Conservation (phyloP, 2,329 filamentous ascomycete genomes). For the Diaporthe ampelina region DNA sequence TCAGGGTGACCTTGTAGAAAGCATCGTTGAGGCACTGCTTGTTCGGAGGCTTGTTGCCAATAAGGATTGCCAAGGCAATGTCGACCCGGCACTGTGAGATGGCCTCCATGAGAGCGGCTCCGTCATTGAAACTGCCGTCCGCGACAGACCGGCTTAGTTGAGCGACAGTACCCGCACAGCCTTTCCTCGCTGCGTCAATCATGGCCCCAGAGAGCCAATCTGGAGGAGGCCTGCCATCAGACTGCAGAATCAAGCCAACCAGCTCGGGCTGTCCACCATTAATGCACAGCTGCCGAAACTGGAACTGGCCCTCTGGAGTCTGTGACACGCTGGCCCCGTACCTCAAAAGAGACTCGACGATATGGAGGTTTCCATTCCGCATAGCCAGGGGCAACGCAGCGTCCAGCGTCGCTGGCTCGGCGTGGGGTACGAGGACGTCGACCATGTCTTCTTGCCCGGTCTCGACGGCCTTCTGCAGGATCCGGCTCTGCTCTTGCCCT, state of each 20-base stretch:
- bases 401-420: constrained; percentile 65
- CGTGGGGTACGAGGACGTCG: constrained; percentile 66
- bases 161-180: constrained; percentile 64
- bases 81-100: constrained; percentile 65
- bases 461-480: constrained; percentile 66
- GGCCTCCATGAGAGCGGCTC: constrained; percentile 65
- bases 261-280: constrained; percentile 61
- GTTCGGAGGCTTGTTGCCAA: constrained; percentile 66
- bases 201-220: constrained; percentile 63
- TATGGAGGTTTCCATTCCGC: constrained; percentile 56
- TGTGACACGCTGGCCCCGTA: constrained; percentile 65
- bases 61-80: constrained; percentile 67
- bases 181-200: constrained; percentile 64
- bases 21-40: constrained; percentile 63
- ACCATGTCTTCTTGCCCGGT: constrained; percentile 66
- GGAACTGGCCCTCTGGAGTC: constrained; percentile 64
- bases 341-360: constrained; percentile 63
- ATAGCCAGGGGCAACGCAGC: constrained; percentile 64
- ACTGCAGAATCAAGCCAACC: constrained; percentile 63
- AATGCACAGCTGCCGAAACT: constrained; percentile 66
- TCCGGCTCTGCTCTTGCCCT: constrained; percentile 65
- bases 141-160: constrained; percentile 66
- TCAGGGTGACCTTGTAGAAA: constrained; percentile 62
- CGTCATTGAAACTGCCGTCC: constrained; percentile 66
- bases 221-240: constrained; percentile 60